Evolutionary conservation across 768 basidiomycete genomes (phyloP), one percentile per base, ranked within the genome.

Genomic region (Tricholomella constricta): DNA sequence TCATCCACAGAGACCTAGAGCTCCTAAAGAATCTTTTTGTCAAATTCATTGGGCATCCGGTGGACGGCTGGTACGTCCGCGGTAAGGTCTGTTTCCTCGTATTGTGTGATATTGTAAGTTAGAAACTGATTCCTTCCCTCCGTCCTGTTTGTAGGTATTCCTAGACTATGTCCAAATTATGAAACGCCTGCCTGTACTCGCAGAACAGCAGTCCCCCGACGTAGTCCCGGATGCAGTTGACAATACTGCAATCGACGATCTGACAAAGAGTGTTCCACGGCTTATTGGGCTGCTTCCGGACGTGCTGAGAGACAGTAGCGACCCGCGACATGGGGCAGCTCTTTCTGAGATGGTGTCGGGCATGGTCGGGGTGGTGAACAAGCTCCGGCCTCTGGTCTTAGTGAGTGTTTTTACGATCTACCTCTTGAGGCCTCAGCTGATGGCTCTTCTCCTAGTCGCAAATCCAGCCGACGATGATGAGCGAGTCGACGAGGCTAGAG

Each of bases 11-110:
- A 37, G 87, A 89, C 63, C 61, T 74, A 7, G 80, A 78, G 2
- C 75, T 96, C 11, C 70, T 97, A 20, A 74, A 75, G 31, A 77
- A 77, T n/a, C 67, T 98, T 20, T 91, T 98, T 59, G 74, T 72
- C 45, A 77, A 78, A 8, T 85, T 98, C 58, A 74, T 73, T 20
- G 79, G 78, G 10, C 75, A 77, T 34, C 66, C 74, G 2, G 79
- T 95, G 9, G 82, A 83, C 37, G 84, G 84, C 8, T 97, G 95
- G 95, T 79, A 86, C 61, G 77, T 83, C 31, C 85, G 89, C 31
- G 95, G 95, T 46, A 88, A 94, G 80, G 93, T 89, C 58, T 48
- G 61, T n/a, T 23, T 59, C 43, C 25, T 41, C 25, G n/a, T 56
- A 52, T 50, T 60, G 45, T 56, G 43, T 27, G 34, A 38, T 6